phyloP scores from a whole-genome alignment of 2,329 filamentous ascomycete species.

The Hortaea sp. region DNA sequence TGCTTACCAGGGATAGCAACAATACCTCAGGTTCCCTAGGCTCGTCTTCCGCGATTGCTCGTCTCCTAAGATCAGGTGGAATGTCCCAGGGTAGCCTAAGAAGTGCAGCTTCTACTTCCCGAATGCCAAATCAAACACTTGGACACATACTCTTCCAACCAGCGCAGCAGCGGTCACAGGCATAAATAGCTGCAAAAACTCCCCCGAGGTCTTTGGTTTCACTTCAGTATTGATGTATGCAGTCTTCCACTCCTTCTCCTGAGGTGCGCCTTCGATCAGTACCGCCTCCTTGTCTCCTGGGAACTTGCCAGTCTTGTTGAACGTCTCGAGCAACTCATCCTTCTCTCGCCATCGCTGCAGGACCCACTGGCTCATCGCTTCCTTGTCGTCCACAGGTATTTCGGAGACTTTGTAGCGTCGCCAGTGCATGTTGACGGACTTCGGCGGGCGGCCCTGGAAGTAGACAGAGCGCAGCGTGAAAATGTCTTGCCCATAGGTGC shows the following conservation, averaged over 20 bases:
- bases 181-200: constrained; percentile 36
- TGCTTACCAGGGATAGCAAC: no score
- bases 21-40: no score
- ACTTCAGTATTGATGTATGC: constrained; percentile 40
- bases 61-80: no score
- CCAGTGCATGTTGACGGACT: constrained; percentile 96
- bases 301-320: constrained; percentile 64
- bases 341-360: constrained; percentile 82
- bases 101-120: constrained; percentile 1
- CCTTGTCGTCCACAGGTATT: constrained; percentile 65
- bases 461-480: constrained; percentile 82
- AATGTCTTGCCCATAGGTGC: constrained; percentile 70
- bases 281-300: constrained; percentile 50
- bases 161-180: constrained; percentile 28
- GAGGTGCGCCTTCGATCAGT: constrained; percentile 18
- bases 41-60: no score
- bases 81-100: no score
- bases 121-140: constrained; percentile 16
- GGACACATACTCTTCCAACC: constrained; percentile 24
- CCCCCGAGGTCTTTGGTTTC: constrained; percentile 26
- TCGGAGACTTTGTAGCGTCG: constrained; percentile 69
- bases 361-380: constrained; percentile 73
- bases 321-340: constrained; percentile 75
- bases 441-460: constrained; percentile 78
- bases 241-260: constrained; percentile 25